These are phyloP conservation scores for Rubroboletus satanas DNA, from an alignment of 768 basidiomycete species.

Conservation along the genomic window DNA sequence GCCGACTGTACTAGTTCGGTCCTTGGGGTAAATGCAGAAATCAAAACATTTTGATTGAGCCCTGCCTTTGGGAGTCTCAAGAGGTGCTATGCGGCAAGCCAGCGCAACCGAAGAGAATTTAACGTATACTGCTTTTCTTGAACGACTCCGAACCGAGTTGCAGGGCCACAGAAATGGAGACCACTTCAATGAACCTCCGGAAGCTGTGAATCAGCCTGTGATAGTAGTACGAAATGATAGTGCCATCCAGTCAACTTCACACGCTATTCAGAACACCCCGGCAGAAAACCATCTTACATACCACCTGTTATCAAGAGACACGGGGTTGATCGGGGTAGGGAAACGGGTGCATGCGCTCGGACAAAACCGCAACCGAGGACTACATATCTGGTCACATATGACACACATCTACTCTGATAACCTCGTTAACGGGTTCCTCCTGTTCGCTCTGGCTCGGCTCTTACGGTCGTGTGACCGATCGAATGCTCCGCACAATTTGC, in stretches of 20 bases:
- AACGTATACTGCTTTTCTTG: not conserved
- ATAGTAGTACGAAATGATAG: not conserved
- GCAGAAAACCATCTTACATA: not conserved
- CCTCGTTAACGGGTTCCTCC: not conserved
- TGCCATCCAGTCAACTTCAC: not conserved
- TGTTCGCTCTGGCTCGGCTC: conserved; percentile 12
- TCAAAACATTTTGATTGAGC: not conserved
- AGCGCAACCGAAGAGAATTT: not conserved
- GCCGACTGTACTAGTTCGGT: not conserved
- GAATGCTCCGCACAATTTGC: not conserved
- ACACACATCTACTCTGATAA: not conserved
- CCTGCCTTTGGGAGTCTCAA: not conserved
- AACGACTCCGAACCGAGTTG: not conserved
- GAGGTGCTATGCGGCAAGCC: not conserved
- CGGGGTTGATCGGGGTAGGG: not conserved
- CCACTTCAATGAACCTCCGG: not conserved
- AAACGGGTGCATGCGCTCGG: not conserved
- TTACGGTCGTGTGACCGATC: not conserved
- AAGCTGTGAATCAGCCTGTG: too few species aligned
- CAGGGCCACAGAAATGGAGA: not conserved
- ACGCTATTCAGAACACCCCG: not conserved
- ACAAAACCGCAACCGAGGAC: not conserved
- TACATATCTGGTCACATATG: not conserved
- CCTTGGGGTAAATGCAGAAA: not conserved
- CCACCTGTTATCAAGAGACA: not conserved